phyloP scores from a whole-genome alignment of 352 stramenopile genomes.

The Globisporangium viniferum region DNA sequence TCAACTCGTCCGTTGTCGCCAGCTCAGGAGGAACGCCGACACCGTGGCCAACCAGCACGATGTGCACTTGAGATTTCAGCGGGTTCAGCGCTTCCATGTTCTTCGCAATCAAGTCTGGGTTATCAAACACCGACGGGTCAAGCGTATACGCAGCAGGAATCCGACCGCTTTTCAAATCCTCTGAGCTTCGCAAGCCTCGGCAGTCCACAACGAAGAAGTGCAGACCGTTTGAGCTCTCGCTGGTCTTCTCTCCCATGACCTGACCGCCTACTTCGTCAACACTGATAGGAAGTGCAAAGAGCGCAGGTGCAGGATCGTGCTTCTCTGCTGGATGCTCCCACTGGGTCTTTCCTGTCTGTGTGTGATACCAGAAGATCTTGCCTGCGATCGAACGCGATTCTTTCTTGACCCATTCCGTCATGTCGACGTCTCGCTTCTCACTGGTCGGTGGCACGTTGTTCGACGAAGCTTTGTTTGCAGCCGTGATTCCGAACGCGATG shows the following conservation, averaged over 20 bases:
- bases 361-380: slow-evolving; percentile 82
- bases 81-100: slow-evolving; percentile 67
- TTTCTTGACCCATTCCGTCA: slow-evolving; percentile 78
- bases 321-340: slow-evolving; percentile 76
- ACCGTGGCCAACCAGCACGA: slow-evolving; percentile 74
- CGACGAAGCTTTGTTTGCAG: slow-evolving; percentile 13
- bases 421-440: slow-evolving; percentile 49
- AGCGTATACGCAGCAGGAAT: slow-evolving; percentile 77
- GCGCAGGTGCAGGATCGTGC: slow-evolving; percentile 47
- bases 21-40: slow-evolving; percentile 62
- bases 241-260: slow-evolving; percentile 58
- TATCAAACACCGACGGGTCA: slow-evolving; percentile 79
- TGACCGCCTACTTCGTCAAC: slow-evolving; percentile 66
- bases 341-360: slow-evolving; percentile 66
- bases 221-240: slow-evolving; percentile 25
- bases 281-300: slow-evolving; percentile 66
- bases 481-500: slow-evolving; percentile 45
- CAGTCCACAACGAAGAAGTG: slow-evolving; percentile 82
- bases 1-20: slow-evolving; percentile 58
- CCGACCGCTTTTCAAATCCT: slow-evolving; percentile 73
- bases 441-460: slow-evolving; percentile 18
- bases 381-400: slow-evolving; percentile 68
- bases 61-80: slow-evolving; percentile 70
- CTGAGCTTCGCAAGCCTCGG: slow-evolving; percentile 64
- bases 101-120: slow-evolving; percentile 67